Evolutionary conservation across 2,329 filamentous ascomycete genomes (phyloP).

Genomic region (Raffaelea deltoideospora): DNA sequence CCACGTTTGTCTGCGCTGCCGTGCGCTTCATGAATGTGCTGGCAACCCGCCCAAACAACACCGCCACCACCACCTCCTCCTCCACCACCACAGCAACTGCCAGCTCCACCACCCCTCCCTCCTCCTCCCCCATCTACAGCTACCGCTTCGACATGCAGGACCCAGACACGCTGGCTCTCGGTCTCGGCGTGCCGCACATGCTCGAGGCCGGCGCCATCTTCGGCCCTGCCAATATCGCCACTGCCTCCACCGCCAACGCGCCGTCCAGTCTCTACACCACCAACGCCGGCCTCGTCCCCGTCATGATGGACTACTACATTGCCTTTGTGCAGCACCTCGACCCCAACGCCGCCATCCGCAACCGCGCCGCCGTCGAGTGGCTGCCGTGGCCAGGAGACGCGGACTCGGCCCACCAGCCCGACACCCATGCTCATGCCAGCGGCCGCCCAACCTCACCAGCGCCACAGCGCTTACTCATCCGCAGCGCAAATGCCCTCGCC

Average conservation of each 20-base stretch:
- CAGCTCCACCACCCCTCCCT: neutral
- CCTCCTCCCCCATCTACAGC: constrained; percentile 19
- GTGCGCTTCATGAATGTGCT: constrained; percentile 23
- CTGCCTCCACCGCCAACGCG: too few species aligned
- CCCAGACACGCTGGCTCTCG: constrained; percentile 16
- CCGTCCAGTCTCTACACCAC: constrained; percentile 21
- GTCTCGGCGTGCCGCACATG: constrained; percentile 32
- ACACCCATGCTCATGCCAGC: neutral
- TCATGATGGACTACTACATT: constrained; percentile 34
- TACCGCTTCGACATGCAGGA: constrained; percentile 36
- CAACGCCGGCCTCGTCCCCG: constrained; percentile 27
- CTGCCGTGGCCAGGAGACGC: neutral
- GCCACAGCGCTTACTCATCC: neutral
- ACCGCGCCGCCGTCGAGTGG: neutral
- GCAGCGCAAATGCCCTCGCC: neutral
- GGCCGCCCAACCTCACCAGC: neutral
- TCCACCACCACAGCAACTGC: neutral
- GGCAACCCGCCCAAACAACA: neutral
- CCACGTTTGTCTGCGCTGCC: constrained; percentile 28
- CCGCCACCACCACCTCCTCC: neutral
- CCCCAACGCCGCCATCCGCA: constrained; percentile 21
- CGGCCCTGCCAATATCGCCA: constrained; percentile 23
- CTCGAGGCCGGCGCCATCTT: constrained; percentile 33
- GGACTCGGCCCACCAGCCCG: neutral
- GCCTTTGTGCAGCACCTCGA: constrained; percentile 30